Base-by-base conservation (phyloP, 192 early-diverging fungal genomes). In the Rhizophagus sp. region DNA sequence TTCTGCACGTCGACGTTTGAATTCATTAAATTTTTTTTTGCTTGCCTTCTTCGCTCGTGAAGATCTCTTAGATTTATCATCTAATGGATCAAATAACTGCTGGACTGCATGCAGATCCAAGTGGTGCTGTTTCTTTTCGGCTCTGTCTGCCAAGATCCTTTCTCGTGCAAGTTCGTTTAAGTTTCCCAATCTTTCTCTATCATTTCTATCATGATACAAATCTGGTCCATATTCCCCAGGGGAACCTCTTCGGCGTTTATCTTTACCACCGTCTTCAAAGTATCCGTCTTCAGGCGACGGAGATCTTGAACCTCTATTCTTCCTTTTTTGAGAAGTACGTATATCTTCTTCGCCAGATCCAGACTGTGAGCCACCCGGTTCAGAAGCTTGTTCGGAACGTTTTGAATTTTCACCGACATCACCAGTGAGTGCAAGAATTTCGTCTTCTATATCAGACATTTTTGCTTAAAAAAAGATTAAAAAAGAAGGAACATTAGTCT, bases 141-240 rank as follows among this genome's bases (percentile, higher is more conserved):
- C 89, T 36, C 94, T 90, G 65, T 95, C 94, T 11, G 89, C 84
- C 49, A 95, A 85, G 83, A 94, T 94, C 39, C 86, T 87, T 80
- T 95, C 94, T 71, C 94, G 88, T 65, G 94, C 93, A 24, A 95
- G 86, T 82, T 93, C 94, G 12, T 87, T 84, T 75, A 94, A 9
- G 34, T 17, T 69, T 19, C 36, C 67, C 12, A 69, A 44, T 22
- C 67, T 69, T 69, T 57, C 50, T 57, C 50, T 57, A 57, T 57
- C 50, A 57, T 13, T 57, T 57, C 50, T 57, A 57, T 57, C 50
- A 57, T 13, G 50, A 57, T 57, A 57, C 4, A 57, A 57, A 57
- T 57, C 50, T 57, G 50, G 50, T 0, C 50, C 50, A 57, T 57
- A 57, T 17, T 57, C 49, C 3, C 13, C 50, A 57, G 50, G 17